A percentile compares a stretch with the other conserved stretches of the same genome.
phyloP scores from a whole-genome alignment of 2,329 filamentous ascomycete species.

The Verticillium nubilum region DNA sequence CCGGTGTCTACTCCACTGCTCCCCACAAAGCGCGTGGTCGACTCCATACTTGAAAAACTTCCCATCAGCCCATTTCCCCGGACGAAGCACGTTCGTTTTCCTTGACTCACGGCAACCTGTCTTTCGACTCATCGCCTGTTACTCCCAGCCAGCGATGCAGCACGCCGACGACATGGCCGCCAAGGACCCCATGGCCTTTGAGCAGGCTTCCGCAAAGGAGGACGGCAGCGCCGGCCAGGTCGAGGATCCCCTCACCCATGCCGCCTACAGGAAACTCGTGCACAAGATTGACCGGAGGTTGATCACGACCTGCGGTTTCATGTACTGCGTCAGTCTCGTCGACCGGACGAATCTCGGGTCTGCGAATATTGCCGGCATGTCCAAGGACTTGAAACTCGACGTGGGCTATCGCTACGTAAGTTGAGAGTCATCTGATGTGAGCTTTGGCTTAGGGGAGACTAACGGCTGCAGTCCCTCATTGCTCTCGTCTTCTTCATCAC shows the following conservation, averaged over 20 bases:
- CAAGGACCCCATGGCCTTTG: background rate
- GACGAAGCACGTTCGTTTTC: background rate
- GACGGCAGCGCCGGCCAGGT: background rate
- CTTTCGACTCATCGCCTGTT: background rate
- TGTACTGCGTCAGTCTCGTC: constrained; percentile 15
- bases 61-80: background rate
- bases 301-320: constrained; percentile 1
- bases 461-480: constrained; percentile 1
- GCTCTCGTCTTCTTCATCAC: constrained; percentile 14
- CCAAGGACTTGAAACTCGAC: constrained; percentile 5
- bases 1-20: background rate
- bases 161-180: background rate
- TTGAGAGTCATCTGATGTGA: background rate
- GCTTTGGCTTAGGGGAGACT: background rate
- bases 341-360: constrained; percentile 12
- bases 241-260: background rate
- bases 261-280: constrained; percentile 1
- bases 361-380: constrained; percentile 14
- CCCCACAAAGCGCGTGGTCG: background rate
- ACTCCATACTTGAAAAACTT: background rate
- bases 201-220: background rate
- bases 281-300: constrained; percentile 2
- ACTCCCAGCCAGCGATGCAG: background rate
- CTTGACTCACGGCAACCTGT: background rate
- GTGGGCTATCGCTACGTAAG: constrained; percentile 12